Percentiles rank a stretch among this genome's conserved stretches.
Conservation (phyloP, 2,329 filamentous ascomycete species). For the Paraconiothyrium sp. region DNA sequence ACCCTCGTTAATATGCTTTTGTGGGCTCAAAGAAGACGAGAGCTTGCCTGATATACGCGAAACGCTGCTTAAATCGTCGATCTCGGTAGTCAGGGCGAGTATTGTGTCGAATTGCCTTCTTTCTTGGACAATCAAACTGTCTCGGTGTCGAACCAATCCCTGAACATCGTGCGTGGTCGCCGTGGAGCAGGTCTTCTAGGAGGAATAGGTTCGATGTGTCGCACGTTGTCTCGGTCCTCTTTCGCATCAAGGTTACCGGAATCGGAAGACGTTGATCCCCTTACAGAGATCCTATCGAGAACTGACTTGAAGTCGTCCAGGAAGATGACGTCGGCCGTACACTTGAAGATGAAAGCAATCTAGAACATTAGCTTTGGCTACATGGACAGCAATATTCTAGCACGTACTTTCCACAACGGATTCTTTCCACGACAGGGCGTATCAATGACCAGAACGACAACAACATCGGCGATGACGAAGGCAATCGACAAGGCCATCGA, state of each 20-base stretch:
- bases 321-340: conserved; percentile 47
- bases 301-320: conserved; percentile 50
- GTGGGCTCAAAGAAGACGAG: neutral
- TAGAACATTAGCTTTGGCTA: conserved; percentile 17
- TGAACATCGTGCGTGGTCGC: neutral
- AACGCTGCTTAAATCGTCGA: neutral
- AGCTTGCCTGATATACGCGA: neutral
- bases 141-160: neutral
- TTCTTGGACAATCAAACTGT: neutral
- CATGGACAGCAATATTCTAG: neutral
- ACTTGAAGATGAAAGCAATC: conserved; percentile 48
- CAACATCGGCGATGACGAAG: conserved; percentile 43
- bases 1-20: neutral
- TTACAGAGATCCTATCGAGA: conserved; percentile 43
- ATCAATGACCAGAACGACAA: conserved; percentile 36
- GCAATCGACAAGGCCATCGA: conserved; percentile 45
- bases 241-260: neutral
- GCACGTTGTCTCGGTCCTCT: neutral
- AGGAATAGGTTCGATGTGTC: neutral
- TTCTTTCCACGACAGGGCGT: conserved; percentile 42
- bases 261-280: conserved; percentile 33
- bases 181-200: neutral
- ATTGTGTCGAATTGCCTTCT: neutral
- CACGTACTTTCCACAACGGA: conserved; percentile 38
- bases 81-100: neutral